Base-by-base conservation (phyloP, 2,329 filamentous ascomycete species). In the Sarocladiaceae sp. region DNA sequence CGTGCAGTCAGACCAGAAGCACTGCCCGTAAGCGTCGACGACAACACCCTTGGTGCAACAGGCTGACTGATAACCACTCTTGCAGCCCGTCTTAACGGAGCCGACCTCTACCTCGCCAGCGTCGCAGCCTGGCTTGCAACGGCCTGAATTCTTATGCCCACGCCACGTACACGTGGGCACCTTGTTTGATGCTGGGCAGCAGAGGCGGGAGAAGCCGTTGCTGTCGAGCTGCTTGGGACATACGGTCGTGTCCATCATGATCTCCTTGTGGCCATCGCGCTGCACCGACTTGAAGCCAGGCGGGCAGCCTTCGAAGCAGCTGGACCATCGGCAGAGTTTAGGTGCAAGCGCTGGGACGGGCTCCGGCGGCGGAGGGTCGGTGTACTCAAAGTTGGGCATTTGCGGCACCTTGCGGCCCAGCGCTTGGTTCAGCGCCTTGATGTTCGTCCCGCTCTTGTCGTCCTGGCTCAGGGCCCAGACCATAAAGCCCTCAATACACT, bases 391-490 rank as follows among this genome's bases (percentile, higher is more conserved):
- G n/a, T n/a, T n/a, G n/a, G 31, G 31, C n/a, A 35, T n/a, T 11
- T 39, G 17, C 31, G 20, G 22, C 10, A 39, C 10, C 36, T 40
- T 51, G 17, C 36, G 49, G 2, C 18, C 20, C 12, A 37, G 18
- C 15, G 49, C 31, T 15, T 13, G 12, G 18, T 20, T 26, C 2
- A 51, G 5, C 7, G 48, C 48, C 48, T 39, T 23, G 2, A 20
- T 13, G 48, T 51, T 37, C 8, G 29, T 29, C n/a, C n/a, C 29
- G 28, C 28, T 17, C 3, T 39, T 58, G 46, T 64, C 60, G 37
- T 65, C 65, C 10, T 60, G 56, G 29, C 61, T 59, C 15, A 65
- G 55, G 4, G 64, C 64, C 64, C 65, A 67, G 2, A 66, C 57
- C 60, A 66, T 62, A 12, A 56, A 53, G 13, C 63, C 64, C 1